Evolutionary conservation across 768 basidiomycete species (phyloP), one percentile per base, ranked within the genome.

Genomic region (Peribolospora kevripleyi): DNA sequence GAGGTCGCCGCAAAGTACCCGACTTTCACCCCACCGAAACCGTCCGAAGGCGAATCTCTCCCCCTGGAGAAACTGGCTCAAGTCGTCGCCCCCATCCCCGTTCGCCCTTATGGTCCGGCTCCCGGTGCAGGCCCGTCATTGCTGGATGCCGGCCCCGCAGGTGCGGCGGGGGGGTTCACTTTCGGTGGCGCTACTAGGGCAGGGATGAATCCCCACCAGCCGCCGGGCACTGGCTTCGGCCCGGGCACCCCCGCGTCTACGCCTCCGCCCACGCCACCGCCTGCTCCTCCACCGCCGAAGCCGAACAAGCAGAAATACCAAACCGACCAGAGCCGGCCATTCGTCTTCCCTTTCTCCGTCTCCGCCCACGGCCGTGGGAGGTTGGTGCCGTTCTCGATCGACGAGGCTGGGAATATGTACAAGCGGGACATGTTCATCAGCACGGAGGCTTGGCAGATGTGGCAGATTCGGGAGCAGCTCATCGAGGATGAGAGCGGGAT

Each of bases 251-350:
- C 66, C 37, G 80, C 86, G 2, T 76, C 79, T 9, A 97, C 90
- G 3, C 90, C 90, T 5, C 86, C 87, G 37, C 58, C 58, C 25
- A 50, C 56, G 42, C 58, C 58, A 4, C 57, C 57, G 7, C 87
- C 90, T 2, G 78, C 85, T 0, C 88, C 88, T 0, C 84, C 84
- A 0, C 67, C 65, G 3, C 83, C 79, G 2, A 95, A 91, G 64
- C 86, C 84, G 7, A 98, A 98, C 72, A 95, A 97, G 66, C 91
- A 91, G 65, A 86, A 91, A 65, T 98, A 86, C 66, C 93, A 97
- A 65, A 98, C 93, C 0, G 93, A 98, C 67, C 93, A 90, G 65
- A 78, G 71, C 49, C 74, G 84, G 9, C 91, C 93, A 1, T 98
- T 97, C 66, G 70, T 97, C 57, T 90, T 98, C 66, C 93, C 93